phyloP scores from a whole-genome alignment of 2,329 filamentous ascomycete genomes.

The Xylaria sp. region DNA sequence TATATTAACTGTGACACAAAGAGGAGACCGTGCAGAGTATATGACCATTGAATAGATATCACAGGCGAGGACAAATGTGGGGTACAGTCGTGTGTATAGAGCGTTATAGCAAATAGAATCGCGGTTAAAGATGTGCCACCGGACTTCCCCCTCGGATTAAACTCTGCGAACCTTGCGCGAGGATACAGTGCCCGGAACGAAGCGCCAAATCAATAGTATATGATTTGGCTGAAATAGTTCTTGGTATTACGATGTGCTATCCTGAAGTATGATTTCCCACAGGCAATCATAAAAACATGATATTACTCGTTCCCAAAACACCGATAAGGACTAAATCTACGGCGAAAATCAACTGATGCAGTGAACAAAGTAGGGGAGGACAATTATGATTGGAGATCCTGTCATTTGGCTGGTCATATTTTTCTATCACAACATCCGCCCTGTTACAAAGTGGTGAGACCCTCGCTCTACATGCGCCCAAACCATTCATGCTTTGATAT shows the following conservation, averaged over 20 bases:
- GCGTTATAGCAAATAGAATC: not conserved
- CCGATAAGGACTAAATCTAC: not conserved
- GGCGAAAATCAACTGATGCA: not conserved
- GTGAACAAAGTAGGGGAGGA: not conserved
- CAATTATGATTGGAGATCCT: not conserved
- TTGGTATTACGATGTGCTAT: not conserved
- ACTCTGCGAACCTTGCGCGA: not conserved
- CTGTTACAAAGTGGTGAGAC: conserved; percentile 30
- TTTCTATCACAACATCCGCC: conserved; percentile 18
- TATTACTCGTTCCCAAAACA: not conserved
- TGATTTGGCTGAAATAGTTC: not conserved
- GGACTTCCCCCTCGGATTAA: conserved; percentile 8
- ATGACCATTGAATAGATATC: not conserved
- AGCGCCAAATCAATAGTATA: not conserved
- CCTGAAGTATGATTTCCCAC: not conserved
- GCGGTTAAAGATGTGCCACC: not conserved
- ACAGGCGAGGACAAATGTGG: not conserved
- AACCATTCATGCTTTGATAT: conserved; percentile 29
- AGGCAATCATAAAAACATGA: not conserved
- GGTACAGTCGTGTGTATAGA: not conserved
- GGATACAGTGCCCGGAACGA: not conserved
- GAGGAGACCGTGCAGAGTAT: not conserved
- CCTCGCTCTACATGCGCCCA: conserved; percentile 39
- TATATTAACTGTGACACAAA: not conserved
- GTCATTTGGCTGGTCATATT: not conserved